These are phyloP conservation scores for Calophaca sinica DNA, from an alignment of 306 rosid species.

Conservation along the genomic window DNA sequence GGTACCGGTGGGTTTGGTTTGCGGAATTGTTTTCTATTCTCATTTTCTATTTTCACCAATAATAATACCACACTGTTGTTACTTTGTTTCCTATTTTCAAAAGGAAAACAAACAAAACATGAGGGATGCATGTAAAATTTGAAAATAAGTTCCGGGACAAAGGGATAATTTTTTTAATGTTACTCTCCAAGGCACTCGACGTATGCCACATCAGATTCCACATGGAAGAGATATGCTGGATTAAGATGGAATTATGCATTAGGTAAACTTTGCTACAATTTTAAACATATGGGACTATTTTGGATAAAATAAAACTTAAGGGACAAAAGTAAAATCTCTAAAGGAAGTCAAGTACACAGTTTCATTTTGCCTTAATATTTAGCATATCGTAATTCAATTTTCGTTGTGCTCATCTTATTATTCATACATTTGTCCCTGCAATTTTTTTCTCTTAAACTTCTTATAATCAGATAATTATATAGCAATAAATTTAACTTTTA, in stretches of 20 bases:
- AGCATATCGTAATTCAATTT: not conserved
- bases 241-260: slow-evolving; percentile 17
- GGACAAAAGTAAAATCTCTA: slow-evolving; percentile 16
- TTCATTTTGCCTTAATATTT: not conserved
- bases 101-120: not conserved
- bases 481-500: slow-evolving; percentile 8
- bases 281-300: not conserved
- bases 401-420: not conserved
- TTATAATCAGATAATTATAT: not conserved
- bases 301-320: not conserved
- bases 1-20: not conserved
- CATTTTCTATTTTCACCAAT: not conserved
- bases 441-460: not conserved
- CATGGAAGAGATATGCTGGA: not conserved
- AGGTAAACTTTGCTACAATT: not conserved
- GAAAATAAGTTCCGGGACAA: slow-evolving; percentile 2
- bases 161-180: not conserved
- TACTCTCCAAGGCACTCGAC: not conserved
- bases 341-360: slow-evolving; percentile 1
- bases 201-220: not conserved
- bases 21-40: not conserved
- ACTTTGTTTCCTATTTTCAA: not conserved
- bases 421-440: not conserved
- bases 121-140: not conserved
- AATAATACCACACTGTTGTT: not conserved